Percentiles rank a stretch among this genome's conserved stretches.
phyloP scores from a whole-genome alignment of 2,329 filamentous ascomycete species.

The Stachybotrys elegans region DNA sequence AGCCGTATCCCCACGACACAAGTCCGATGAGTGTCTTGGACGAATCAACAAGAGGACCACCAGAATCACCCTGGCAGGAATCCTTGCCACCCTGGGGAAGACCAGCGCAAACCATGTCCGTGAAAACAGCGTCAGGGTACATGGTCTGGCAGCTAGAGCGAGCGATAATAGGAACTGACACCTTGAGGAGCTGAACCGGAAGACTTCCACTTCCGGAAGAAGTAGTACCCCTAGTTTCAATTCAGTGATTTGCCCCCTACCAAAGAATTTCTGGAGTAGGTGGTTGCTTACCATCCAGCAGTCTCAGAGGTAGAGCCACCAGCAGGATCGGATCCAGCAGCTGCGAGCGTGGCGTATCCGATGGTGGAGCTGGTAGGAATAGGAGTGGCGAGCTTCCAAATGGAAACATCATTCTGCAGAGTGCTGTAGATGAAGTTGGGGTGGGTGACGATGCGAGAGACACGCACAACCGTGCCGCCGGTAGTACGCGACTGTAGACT shows the following conservation, averaged over 20 bases:
- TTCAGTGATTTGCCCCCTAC: background rate
- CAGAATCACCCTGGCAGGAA: constrained; percentile 26
- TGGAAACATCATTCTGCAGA: constrained; percentile 21
- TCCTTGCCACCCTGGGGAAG: constrained; percentile 20
- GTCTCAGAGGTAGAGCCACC: constrained; percentile 13
- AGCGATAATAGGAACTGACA: constrained; percentile 22
- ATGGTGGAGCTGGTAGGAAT: constrained; percentile 16
- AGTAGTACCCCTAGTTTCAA: constrained; percentile 14
- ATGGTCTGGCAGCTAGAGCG: constrained; percentile 18
- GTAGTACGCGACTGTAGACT: constrained; percentile 12
- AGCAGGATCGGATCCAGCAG: constrained; percentile 19
- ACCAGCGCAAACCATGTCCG: constrained; percentile 27
- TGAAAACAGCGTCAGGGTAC: constrained; percentile 19
- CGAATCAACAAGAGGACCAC: constrained; percentile 23
- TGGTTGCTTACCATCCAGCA: constrained; percentile 22
- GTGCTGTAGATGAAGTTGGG: constrained; percentile 15
- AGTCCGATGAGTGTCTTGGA: constrained; percentile 16
- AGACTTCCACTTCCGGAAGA: constrained; percentile 8
- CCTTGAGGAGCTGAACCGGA: constrained; percentile 21
- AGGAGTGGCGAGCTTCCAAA: constrained; percentile 21
- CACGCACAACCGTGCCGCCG: constrained; percentile 19
- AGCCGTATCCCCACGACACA: constrained; percentile 26
- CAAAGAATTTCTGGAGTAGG: background rate
- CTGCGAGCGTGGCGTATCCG: constrained; percentile 17
- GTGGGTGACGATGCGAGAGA: constrained; percentile 17